A percentile compares a stretch with the other conserved stretches of the same genome.
Evolutionary conservation across 2,329 filamentous ascomycete genomes (phyloP).

Genomic region (Fusarium abutilonis): DNA sequence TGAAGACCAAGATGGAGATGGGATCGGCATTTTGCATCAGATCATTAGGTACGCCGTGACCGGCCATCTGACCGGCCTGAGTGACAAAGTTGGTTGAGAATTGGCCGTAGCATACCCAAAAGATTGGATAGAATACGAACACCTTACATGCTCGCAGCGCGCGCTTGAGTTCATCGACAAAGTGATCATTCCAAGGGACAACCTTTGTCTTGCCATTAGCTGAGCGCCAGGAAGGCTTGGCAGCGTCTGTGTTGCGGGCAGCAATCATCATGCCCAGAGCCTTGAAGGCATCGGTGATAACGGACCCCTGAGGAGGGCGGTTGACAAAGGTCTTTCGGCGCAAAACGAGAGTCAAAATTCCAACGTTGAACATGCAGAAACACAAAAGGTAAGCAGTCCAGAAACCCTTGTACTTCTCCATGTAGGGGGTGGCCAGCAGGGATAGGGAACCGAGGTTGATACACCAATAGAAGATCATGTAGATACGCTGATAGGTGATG

Average conservation of each 20-base stretch:
- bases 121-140: constrained; percentile 72
- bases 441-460: constrained; percentile 79
- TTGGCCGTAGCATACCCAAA: constrained; percentile 75
- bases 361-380: constrained; percentile 71
- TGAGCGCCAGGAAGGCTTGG: constrained; percentile 73
- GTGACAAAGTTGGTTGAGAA: constrained; percentile 74
- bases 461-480: constrained; percentile 79
- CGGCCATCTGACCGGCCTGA: constrained; percentile 66
- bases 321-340: constrained; percentile 61
- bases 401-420: constrained; percentile 75
- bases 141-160: constrained; percentile 74
- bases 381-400: constrained; percentile 69
- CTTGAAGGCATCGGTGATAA: constrained; percentile 72
- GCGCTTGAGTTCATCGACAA: constrained; percentile 77
- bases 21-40: constrained; percentile 75
- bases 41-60: constrained; percentile 75
- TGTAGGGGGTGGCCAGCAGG: constrained; percentile 71
- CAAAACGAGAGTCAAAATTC: constrained; percentile 61
- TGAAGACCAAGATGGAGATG: constrained; percentile 72
- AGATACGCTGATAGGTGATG: constrained; percentile 73
- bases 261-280: constrained; percentile 54
- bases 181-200: constrained; percentile 73
- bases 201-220: constrained; percentile 56
- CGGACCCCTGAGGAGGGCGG: constrained; percentile 66
- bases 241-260: constrained; percentile 62